phyloP scores from a whole-genome alignment of 192 early-diverging fungal genomes.

The Backusella psychrophila region DNA sequence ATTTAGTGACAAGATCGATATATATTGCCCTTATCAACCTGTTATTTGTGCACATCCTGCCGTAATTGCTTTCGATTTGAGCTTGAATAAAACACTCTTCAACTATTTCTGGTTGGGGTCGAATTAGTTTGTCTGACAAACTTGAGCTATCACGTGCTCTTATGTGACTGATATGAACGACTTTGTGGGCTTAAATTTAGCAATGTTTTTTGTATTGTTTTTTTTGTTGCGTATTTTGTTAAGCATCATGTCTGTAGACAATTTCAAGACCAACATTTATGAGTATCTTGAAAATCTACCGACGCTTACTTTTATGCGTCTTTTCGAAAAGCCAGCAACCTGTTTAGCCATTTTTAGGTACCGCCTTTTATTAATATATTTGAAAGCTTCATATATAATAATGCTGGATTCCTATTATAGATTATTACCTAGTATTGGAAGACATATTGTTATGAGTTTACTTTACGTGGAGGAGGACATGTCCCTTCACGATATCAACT shows the following conservation, averaged over 20 bases:
- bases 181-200: no score
- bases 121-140: no score
- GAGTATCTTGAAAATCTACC: conserved; percentile 82
- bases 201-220: not conserved
- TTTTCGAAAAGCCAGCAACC: conserved; percentile 90
- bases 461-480: conserved; percentile 72
- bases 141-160: no score
- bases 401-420: conserved; percentile 10
- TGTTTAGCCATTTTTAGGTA: conserved; percentile 90
- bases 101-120: no score
- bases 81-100: no score
- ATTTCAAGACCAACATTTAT: conserved; percentile 72
- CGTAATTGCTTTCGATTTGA: no score
- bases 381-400: not conserved
- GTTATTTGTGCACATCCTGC: no score
- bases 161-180: no score
- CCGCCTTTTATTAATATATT: not conserved
- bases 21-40: no score
- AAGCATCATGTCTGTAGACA: conserved; percentile 33
- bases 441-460: conserved; percentile 88
- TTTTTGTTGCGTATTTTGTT: not conserved
- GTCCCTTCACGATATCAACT: conserved; percentile 47
- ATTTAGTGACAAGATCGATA: no score
- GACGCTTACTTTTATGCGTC: conserved; percentile 64
- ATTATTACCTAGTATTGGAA: conserved; percentile 81